These are phyloP conservation scores for Trichosphaerium sp. DNA, from an alignment of 78 protist species.

Conservation along the genomic window DNA sequence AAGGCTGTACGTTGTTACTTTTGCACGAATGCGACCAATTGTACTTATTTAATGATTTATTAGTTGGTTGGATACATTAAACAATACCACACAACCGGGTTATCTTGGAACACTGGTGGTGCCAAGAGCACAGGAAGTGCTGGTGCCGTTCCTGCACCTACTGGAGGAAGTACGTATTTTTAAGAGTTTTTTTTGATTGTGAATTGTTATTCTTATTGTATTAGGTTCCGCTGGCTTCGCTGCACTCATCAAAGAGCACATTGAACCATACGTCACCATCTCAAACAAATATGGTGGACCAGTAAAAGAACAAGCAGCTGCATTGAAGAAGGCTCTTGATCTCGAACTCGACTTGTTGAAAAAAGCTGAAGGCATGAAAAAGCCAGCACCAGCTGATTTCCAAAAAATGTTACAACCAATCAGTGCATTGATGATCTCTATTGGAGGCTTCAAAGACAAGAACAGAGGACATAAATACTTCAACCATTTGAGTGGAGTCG, in stretches of 20 bases:
- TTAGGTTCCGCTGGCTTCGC: too few species aligned
- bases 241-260: constrained; percentile 21
- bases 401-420: constrained; percentile 11
- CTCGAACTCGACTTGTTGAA: constrained; percentile 23
- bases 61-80: constrained; percentile 47
- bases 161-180: too few species aligned
- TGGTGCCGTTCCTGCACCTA: too few species aligned
- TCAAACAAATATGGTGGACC: constrained; percentile 18
- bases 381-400: constrained; percentile 35
- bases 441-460: constrained; percentile 13
- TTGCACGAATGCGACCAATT: too few species aligned
- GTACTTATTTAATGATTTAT: too few species aligned
- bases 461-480: constrained; percentile 26
- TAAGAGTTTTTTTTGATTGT: too few species aligned
- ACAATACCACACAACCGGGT: constrained; percentile 58
- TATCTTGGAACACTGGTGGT: constrained; percentile 54
- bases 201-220: too few species aligned
- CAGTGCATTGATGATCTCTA: constrained; percentile 10
- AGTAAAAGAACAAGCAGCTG: background rate
- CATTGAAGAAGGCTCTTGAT: background rate
- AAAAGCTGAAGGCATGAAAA: constrained; percentile 25
- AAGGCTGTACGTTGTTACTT: too few species aligned
- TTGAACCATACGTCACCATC: constrained; percentile 18
- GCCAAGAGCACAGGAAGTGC: too few species aligned
- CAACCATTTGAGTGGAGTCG: constrained; percentile 41